Conservation (phyloP, 2,329 filamentous ascomycete genomes). For the Canariomyces notabilis region DNA sequence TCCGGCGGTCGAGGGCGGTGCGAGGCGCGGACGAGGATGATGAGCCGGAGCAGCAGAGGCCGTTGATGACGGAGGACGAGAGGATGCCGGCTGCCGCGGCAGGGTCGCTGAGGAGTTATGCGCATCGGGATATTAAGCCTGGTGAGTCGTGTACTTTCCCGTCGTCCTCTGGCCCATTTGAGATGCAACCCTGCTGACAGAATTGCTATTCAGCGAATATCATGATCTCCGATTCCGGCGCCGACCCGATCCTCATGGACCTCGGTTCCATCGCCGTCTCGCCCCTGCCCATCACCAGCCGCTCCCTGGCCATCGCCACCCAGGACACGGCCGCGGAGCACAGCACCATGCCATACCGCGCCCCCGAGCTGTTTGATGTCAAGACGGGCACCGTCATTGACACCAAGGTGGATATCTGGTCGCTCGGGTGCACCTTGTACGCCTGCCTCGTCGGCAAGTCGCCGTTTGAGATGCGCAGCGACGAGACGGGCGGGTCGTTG, state of each 20-base stretch:
- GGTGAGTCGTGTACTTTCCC: conserved; percentile 50
- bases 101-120: conserved; percentile 72
- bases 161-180: neutral
- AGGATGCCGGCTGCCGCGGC: conserved; percentile 60
- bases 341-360: conserved; percentile 97
- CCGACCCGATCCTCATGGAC: conserved; percentile 92
- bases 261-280: conserved; percentile 85
- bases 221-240: conserved; percentile 92
- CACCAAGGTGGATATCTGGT: conserved; percentile 98
- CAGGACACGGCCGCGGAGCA: conserved; percentile 95
- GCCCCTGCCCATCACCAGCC: conserved; percentile 82
- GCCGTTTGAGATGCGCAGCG: conserved; percentile 90
- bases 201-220: conserved; percentile 63
- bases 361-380: conserved; percentile 95
- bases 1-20: conserved; percentile 34
- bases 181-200: neutral
- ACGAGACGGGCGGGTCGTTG: conserved; percentile 91
- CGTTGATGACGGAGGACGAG: conserved; percentile 73
- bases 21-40: conserved; percentile 58
- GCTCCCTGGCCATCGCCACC: conserved; percentile 82
- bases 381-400: conserved; percentile 89
- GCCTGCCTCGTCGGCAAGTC: conserved; percentile 95
- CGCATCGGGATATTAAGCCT: conserved; percentile 95
- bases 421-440: conserved; percentile 93
- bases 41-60: conserved; percentile 70